Percentiles rank a stretch among this genome's conserved stretches.
Evolutionary conservation across 2,329 filamentous ascomycete species (phyloP).

Genomic region (Emergomyces orientalis): DNA sequence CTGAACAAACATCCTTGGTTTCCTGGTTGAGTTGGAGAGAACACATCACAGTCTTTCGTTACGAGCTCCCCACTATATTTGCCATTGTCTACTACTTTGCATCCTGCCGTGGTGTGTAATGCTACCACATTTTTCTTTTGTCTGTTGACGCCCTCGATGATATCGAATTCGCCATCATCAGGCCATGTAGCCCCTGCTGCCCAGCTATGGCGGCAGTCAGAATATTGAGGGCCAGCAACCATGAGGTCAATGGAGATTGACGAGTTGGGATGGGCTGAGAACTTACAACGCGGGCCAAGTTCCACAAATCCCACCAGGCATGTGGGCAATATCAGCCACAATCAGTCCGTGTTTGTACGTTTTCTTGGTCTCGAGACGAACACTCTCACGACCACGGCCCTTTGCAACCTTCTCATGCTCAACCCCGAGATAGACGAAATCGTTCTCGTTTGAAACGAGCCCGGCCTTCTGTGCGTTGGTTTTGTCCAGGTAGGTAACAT

Average conservation of each 20-base stretch:
- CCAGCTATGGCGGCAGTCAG: constrained; percentile 33
- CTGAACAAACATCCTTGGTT: constrained; percentile 52
- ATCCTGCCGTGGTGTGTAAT: constrained; percentile 56
- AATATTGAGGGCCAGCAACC: constrained; percentile 2
- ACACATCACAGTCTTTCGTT: constrained; percentile 50
- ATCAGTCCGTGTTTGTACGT: constrained; percentile 58
- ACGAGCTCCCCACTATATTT: constrained; percentile 40
- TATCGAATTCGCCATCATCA: constrained; percentile 62
- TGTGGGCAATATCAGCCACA: constrained; percentile 62
- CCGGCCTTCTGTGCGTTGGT: constrained; percentile 48
- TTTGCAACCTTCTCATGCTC: constrained; percentile 51
- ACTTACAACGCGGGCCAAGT: constrained; percentile 60
- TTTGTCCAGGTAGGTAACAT: constrained; percentile 58
- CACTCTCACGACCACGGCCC: constrained; percentile 55
- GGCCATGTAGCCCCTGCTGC: constrained; percentile 62
- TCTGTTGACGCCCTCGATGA: constrained; percentile 67
- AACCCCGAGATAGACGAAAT: constrained; percentile 58
- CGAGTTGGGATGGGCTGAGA: not conserved
- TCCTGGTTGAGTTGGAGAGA: constrained; percentile 33
- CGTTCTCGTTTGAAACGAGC: constrained; percentile 49
- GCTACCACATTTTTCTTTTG: constrained; percentile 53
- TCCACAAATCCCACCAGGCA: constrained; percentile 62
- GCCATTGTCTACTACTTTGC: constrained; percentile 46
- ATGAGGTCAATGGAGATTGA: not conserved
- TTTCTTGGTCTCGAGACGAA: constrained; percentile 59